phyloP scores from a whole-genome alignment of 352 stramenopile genomes.

The Aphanomyces astaci region DNA sequence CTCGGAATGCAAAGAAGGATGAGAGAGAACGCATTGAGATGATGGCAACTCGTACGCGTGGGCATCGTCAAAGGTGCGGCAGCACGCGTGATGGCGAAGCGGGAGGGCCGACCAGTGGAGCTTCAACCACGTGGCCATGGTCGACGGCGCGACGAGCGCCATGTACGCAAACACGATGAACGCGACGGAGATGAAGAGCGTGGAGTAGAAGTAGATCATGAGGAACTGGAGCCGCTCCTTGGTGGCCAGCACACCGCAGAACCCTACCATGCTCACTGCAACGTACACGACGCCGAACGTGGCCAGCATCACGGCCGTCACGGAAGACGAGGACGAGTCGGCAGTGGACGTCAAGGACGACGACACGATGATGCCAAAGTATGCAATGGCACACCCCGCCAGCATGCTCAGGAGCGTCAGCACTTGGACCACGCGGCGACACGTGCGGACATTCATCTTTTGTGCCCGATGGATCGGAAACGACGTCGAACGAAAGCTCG shows the following conservation, averaged over 20 bases:
- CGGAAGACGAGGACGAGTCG: not conserved
- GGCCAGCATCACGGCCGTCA: not conserved
- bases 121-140: constrained; percentile 46
- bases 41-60: constrained; percentile 29
- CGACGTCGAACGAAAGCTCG: not conserved
- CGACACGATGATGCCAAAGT: constrained; percentile 6
- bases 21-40: not conserved
- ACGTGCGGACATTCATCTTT: not conserved
- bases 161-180: constrained; percentile 15
- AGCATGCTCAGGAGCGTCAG: constrained; percentile 12
- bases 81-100: constrained; percentile 44
- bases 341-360: not conserved
- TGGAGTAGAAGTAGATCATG: constrained; percentile 21
- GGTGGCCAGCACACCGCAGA: not conserved
- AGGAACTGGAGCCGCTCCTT: constrained; percentile 12
- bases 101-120: constrained; percentile 52
- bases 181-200: not conserved
- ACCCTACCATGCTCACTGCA: not conserved
- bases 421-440: constrained; percentile 1
- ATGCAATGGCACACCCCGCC: not conserved
- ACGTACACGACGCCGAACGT: constrained; percentile 4
- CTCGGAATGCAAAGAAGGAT: not conserved
- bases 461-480: not conserved
- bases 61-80: constrained; percentile 43
- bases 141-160: constrained; percentile 5